These are phyloP conservation scores for Sporothrix pseudoabietina DNA, from an alignment of 2,329 filamentous ascomycete species.

Conservation along the genomic window DNA sequence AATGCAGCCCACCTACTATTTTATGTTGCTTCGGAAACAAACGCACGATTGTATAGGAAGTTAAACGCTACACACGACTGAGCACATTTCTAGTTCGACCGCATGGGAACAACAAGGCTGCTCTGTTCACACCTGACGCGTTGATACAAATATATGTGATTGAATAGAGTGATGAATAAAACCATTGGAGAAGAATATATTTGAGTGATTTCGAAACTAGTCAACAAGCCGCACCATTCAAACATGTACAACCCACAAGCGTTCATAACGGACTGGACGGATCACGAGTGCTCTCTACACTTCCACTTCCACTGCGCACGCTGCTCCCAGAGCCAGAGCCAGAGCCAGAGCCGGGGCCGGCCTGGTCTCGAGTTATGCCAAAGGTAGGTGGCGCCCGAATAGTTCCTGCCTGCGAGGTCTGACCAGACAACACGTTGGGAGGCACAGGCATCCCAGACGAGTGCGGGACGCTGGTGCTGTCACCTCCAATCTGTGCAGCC, in stretches of 20 bases:
- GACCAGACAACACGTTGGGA: conserved; percentile 24
- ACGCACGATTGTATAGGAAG: not conserved
- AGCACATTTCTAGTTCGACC: no score
- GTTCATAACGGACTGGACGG: conserved; percentile 52
- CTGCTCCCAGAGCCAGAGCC: conserved; percentile 43
- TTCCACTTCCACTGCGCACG: conserved; percentile 51
- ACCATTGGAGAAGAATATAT: not conserved
- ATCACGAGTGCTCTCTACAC: conserved; percentile 53
- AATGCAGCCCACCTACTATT: no score
- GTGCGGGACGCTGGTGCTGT: conserved; percentile 31
- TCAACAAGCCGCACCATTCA: not conserved
- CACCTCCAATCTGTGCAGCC: conserved; percentile 28
- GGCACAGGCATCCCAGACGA: not conserved
- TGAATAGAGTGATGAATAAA: not conserved
- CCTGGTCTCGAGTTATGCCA: conserved; percentile 31
- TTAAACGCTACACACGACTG: no score
- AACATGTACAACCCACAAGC: not conserved
- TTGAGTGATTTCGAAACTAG: not conserved
- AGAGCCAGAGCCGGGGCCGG: conserved; percentile 39
- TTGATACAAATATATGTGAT: not conserved
- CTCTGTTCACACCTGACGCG: not conserved
- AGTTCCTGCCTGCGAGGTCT: conserved; percentile 31
- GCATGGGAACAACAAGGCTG: no score
- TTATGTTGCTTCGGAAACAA: no score
- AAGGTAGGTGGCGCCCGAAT: conserved; percentile 37